Conservation (phyloP, 106 monocot species). For the Dendrobium officinale region DNA sequence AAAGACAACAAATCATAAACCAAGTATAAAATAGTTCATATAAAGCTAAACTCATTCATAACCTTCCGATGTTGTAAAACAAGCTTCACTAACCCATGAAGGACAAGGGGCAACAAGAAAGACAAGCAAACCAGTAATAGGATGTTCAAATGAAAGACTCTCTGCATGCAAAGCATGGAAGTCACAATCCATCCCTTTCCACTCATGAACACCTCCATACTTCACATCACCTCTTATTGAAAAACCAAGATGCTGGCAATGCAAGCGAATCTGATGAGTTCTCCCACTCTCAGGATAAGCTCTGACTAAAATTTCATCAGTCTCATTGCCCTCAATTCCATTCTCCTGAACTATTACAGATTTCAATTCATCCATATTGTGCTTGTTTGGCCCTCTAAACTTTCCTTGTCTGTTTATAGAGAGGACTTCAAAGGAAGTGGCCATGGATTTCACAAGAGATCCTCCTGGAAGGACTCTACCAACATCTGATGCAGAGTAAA, state of each 20-base stretch:
- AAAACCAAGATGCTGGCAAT: constrained; percentile 81
- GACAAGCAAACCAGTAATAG: constrained; percentile 38
- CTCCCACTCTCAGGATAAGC: constrained; percentile 76
- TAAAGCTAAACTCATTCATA: not conserved
- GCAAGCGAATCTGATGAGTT: constrained; percentile 89
- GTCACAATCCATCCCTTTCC: constrained; percentile 51
- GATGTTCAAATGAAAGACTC: constrained; percentile 65
- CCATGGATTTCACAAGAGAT: constrained; percentile 65
- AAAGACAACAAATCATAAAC: too few species aligned
- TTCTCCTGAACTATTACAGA: constrained; percentile 23
- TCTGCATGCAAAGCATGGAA: constrained; percentile 76
- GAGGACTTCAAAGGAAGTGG: constrained; percentile 52
- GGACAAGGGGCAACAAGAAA: constrained; percentile 49
- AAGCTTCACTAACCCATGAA: constrained; percentile 40
- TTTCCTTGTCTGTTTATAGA: constrained; percentile 27
- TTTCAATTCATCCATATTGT: constrained; percentile 14
- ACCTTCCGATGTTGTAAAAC: not conserved
- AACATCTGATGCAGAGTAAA: constrained; percentile 56
- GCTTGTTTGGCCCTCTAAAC: constrained; percentile 16
- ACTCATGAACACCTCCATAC: constrained; percentile 63
- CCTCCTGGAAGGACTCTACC: constrained; percentile 64
- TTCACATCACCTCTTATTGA: constrained; percentile 85
- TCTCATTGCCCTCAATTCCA: constrained; percentile 13
- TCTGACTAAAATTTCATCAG: constrained; percentile 46
- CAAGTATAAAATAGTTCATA: too few species aligned